phyloP scores from a whole-genome alignment of 2,329 filamentous ascomycete species.

The Colletotrichum somersetense region DNA sequence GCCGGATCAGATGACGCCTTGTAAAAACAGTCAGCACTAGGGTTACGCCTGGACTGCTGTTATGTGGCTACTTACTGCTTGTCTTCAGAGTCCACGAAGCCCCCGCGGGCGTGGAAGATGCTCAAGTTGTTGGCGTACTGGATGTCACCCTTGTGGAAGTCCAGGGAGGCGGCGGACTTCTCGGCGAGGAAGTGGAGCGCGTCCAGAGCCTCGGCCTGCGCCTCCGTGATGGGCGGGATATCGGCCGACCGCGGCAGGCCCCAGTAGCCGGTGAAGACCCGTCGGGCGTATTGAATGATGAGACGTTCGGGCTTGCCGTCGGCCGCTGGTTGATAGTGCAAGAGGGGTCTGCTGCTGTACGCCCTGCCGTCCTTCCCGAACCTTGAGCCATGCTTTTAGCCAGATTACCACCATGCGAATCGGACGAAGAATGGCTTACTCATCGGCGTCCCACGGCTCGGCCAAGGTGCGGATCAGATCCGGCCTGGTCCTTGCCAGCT shows the following conservation, averaged over 20 bases:
- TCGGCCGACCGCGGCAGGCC: slow-evolving; percentile 63
- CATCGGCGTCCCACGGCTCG: slow-evolving; percentile 62
- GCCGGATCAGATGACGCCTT: slow-evolving; percentile 61
- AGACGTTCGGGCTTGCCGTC: slow-evolving; percentile 63
- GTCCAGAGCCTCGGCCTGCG: slow-evolving; percentile 66
- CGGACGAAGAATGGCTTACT: slow-evolving; percentile 47
- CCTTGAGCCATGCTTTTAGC: slow-evolving; percentile 48
- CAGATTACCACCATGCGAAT: neutral
- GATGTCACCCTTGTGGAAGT: slow-evolving; percentile 65
- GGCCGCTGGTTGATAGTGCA: slow-evolving; percentile 67
- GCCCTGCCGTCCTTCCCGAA: slow-evolving; percentile 63
- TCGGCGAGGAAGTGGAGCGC: slow-evolving; percentile 64
- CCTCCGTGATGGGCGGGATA: slow-evolving; percentile 69
- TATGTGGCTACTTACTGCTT: slow-evolving; percentile 55
- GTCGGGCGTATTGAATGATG: slow-evolving; percentile 71
- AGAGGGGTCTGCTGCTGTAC: slow-evolving; percentile 63
- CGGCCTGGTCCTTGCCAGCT: slow-evolving; percentile 68
- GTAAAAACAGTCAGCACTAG: slow-evolving; percentile 44
- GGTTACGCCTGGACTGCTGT: slow-evolving; percentile 41
- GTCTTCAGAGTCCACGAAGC: slow-evolving; percentile 59
- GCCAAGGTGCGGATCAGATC: slow-evolving; percentile 70
- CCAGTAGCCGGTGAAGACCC: slow-evolving; percentile 69
- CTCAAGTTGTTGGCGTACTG: slow-evolving; percentile 68
- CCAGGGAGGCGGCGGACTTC: slow-evolving; percentile 58
- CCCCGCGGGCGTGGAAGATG: slow-evolving; percentile 65